Conservation (phyloP, 2,329 filamentous ascomycete species). For the Alternaria sp. region DNA sequence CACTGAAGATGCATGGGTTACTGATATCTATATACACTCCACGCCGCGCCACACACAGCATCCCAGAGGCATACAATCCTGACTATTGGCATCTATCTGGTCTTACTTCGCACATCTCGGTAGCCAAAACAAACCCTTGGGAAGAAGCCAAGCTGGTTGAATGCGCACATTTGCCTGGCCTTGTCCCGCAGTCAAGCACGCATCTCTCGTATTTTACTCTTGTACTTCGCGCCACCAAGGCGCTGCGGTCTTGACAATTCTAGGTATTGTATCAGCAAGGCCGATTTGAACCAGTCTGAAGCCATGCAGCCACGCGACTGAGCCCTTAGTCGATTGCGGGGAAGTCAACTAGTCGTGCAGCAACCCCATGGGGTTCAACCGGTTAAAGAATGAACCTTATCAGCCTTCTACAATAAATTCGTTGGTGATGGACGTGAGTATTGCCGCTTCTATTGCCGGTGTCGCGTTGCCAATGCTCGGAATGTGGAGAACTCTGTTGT, state of each 20-base stretch:
- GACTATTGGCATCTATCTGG: not conserved
- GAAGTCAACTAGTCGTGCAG: not conserved
- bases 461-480: not conserved
- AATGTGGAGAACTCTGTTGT: not conserved
- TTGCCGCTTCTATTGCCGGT: not conserved
- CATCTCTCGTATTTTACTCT: not conserved
- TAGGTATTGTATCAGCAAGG: not conserved
- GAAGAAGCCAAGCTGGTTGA: slow-evolving; percentile 20
- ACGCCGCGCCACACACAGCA: no score
- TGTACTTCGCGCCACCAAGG: slow-evolving; percentile 6
- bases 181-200: slow-evolving; percentile 16
- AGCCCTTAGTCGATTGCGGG: slow-evolving; percentile 12
- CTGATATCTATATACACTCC: no score
- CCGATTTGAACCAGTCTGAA: no score
- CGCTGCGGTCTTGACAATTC: slow-evolving; percentile 1
- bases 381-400: slow-evolving; percentile 13
- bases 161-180: slow-evolving; percentile 14
- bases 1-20: no score
- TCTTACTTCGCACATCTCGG: no score
- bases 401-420: not conserved
- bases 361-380: slow-evolving; percentile 14
- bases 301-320: not conserved
- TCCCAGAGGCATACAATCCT: no score
- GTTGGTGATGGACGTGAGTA: not conserved
- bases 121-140: no score